Evolutionary conservation across 768 basidiomycete genomes (phyloP).

Genomic region (Mycena galopus): DNA sequence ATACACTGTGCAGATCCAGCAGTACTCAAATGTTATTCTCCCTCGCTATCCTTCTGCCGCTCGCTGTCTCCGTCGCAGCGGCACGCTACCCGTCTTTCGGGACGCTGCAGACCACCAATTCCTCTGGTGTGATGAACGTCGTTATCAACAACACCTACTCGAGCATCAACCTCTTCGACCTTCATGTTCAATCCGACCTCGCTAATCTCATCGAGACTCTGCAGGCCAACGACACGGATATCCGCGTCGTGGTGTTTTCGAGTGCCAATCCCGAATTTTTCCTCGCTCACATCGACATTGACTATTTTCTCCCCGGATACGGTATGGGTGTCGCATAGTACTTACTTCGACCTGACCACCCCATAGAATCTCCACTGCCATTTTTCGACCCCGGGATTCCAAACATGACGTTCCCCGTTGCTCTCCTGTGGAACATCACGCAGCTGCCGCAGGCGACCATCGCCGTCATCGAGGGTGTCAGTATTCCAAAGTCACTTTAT

Average conservation of each 20-base stretch:
- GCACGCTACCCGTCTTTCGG: not conserved
- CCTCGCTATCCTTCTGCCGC: too few species aligned
- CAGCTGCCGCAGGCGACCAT: slow-evolving; percentile 28
- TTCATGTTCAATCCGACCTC: not conserved
- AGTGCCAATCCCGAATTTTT: slow-evolving; percentile 6
- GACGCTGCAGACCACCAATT: not conserved
- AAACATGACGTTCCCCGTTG: slow-evolving; percentile 7
- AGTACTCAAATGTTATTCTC: too few species aligned
- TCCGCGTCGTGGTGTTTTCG: not conserved
- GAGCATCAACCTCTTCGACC: not conserved
- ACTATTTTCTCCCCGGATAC: too few species aligned
- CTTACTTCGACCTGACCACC: too few species aligned
- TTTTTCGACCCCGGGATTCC: slow-evolving; percentile 4
- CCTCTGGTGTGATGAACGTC: not conserved
- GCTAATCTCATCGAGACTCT: not conserved
- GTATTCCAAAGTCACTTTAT: too few species aligned
- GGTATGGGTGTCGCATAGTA: too few species aligned
- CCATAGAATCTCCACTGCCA: slow-evolving; percentile 15
- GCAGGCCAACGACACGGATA: not conserved
- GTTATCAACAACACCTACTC: not conserved
- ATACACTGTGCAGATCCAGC: too few species aligned
- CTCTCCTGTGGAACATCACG: too few species aligned
- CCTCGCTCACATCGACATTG: not conserved
- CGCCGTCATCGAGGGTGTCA: slow-evolving; percentile 21
- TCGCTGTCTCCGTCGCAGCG: not conserved